Conservation (phyloP, 805 yeast genomes). For the Pichia paraexigua region DNA sequence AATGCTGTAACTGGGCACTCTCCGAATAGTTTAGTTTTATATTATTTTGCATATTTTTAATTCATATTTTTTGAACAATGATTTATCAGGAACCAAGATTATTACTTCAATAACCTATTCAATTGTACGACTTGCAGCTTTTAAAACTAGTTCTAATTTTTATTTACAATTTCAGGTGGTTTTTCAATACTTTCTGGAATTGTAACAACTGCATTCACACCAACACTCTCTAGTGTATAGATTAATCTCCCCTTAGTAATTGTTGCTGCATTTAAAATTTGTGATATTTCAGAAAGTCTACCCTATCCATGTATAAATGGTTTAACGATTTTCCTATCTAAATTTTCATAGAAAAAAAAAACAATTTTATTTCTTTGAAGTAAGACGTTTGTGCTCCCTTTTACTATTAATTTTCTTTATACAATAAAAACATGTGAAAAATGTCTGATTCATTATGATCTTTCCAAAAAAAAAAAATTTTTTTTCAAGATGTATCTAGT, state of each 20-base stretch:
- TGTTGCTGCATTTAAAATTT: constrained; percentile 18
- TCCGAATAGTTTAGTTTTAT: constrained; percentile 43
- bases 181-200: constrained; percentile 36
- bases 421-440: no score
- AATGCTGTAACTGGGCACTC: constrained; percentile 42
- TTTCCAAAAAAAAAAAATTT: no score
- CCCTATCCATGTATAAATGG: constrained; percentile 21
- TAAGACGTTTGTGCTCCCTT: no score
- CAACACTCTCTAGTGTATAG: constrained; percentile 24
- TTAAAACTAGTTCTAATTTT: constrained; percentile 34
- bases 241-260: constrained; percentile 22
- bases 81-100: constrained; percentile 37
- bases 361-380: no score
- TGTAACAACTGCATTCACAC: constrained; percentile 25
- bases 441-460: no score
- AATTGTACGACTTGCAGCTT: constrained; percentile 36
- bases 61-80: constrained; percentile 36
- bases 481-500: no score
- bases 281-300: constrained; percentile 16
- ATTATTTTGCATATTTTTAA: constrained; percentile 38
- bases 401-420: no score
- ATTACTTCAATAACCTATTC: constrained; percentile 41
- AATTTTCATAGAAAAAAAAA: no score
- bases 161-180: constrained; percentile 39
- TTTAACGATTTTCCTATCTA: constrained; percentile 9